A percentile compares a stretch with the other conserved stretches of the same genome.
Evolutionary conservation across 768 basidiomycete genomes (phyloP).

Genomic region (Russula abietina): DNA sequence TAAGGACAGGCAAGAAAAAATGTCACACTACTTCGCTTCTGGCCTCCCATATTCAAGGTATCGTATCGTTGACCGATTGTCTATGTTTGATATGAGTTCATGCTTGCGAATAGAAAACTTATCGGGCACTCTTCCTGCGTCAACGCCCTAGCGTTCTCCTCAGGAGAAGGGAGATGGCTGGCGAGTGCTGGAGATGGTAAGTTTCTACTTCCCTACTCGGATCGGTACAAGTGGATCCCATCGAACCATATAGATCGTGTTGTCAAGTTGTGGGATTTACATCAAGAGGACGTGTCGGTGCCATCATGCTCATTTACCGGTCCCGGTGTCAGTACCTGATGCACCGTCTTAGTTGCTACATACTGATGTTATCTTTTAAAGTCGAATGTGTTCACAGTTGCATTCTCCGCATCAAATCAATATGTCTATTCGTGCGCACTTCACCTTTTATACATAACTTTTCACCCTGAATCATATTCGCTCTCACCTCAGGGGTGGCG

Average conservation of each 20-base stretch:
- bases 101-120: slow-evolving; percentile 29
- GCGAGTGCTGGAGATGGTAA: slow-evolving; percentile 38
- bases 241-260: slow-evolving; percentile 28
- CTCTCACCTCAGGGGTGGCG: slow-evolving; percentile 16
- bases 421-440: slow-evolving; percentile 59
- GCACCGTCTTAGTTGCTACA: neutral
- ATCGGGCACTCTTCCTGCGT: slow-evolving; percentile 35
- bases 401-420: slow-evolving; percentile 62
- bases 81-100: neutral
- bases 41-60: slow-evolving; percentile 20
- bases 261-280: slow-evolving; percentile 35
- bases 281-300: slow-evolving; percentile 29
- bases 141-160: slow-evolving; percentile 35
- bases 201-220: neutral
- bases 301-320: slow-evolving; percentile 30
- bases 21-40: slow-evolving; percentile 4
- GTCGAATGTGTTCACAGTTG: slow-evolving; percentile 66
- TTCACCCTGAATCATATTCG: neutral
- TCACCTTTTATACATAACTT: neutral
- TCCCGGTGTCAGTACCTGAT: slow-evolving; percentile 27
- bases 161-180: slow-evolving; percentile 34
- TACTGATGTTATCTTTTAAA: slow-evolving; percentile 28
- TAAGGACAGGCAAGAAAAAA: slow-evolving; percentile 8
- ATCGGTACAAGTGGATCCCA: neutral
- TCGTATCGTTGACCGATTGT: neutral